These are phyloP conservation scores for Salvia splendens DNA, from an alignment of 257 asterid genomes.

Conservation along the genomic window DNA sequence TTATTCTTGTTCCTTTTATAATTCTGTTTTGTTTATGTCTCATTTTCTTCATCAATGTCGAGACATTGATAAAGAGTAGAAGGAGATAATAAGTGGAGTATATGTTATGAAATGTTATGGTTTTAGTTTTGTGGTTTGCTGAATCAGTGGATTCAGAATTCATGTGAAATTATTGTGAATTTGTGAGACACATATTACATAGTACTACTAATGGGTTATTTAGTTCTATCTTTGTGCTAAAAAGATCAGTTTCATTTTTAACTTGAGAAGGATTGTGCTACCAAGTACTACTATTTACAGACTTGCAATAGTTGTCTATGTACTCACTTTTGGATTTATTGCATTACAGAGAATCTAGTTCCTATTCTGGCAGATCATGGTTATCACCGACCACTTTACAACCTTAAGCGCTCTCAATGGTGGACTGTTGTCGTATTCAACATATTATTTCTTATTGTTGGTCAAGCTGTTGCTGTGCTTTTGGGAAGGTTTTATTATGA, in stretches of 20 bases:
- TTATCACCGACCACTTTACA: conserved; percentile 39
- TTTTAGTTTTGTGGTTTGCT: background rate
- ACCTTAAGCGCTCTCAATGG: conserved; percentile 59
- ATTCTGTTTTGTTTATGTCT: background rate
- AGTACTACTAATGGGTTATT: background rate
- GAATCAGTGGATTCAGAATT: background rate
- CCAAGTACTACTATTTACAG: too few species aligned
- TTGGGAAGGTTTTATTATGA: conserved; percentile 80
- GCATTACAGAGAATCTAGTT: conserved; percentile 47
- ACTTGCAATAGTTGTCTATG: conserved; percentile 4
- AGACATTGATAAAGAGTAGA: background rate
- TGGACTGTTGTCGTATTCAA: conserved; percentile 66
- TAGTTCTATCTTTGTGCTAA: background rate
- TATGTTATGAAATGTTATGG: background rate
- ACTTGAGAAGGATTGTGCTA: background rate
- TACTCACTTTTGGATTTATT: conserved; percentile 13
- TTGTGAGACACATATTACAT: background rate
- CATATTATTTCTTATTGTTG: conserved; percentile 62
- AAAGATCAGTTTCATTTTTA: background rate
- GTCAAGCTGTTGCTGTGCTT: conserved; percentile 76
- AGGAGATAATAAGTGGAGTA: too few species aligned
- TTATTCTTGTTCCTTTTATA: background rate
- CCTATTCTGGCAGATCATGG: conserved; percentile 44
- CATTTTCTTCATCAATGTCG: background rate
- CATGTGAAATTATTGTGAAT: background rate